Conservation (phyloP, 139 green algal species). For the Auxenochlorella protothecoides region DNA sequence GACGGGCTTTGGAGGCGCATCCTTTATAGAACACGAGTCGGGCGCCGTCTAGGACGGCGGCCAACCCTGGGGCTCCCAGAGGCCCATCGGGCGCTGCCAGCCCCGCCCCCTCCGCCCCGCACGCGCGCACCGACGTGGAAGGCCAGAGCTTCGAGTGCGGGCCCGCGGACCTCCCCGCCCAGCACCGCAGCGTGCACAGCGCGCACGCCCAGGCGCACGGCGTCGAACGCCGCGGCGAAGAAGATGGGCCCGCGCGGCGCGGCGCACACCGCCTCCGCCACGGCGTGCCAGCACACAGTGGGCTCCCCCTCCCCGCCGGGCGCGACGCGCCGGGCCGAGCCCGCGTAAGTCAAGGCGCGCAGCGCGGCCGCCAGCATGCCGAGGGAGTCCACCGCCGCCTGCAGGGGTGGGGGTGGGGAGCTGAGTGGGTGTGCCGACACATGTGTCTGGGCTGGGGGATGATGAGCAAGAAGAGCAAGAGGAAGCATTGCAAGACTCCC, state of each 20-base stretch:
- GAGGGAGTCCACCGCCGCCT: conserved; percentile 15
- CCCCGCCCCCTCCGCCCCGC: too few relatives aligned
- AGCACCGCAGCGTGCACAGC: conserved; percentile 16
- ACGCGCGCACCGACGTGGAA: conserved; percentile 9
- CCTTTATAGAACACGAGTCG: too few relatives aligned
- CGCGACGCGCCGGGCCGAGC: not conserved
- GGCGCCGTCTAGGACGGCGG: too few relatives aligned
- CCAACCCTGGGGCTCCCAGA: too few relatives aligned
- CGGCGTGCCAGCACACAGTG: conserved; percentile 1
- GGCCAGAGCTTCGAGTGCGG: conserved; percentile 20
- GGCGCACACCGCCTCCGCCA: conserved; percentile 4
- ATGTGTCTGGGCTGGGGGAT: too few relatives aligned
- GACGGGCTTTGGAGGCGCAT: too few relatives aligned
- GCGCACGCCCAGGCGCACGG: conserved; percentile 16
- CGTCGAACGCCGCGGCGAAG: conserved; percentile 32
- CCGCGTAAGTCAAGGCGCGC: conserved; percentile 17
- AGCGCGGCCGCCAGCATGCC: conserved; percentile 26
- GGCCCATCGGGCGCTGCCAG: too few relatives aligned
- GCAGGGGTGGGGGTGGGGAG: not conserved
- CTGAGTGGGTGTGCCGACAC: too few relatives aligned
- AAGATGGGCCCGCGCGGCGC: conserved; percentile 15
- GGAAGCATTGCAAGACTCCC: too few relatives aligned
- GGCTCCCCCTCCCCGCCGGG: not conserved
- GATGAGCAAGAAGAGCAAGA: too few relatives aligned
- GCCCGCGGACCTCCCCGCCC: not conserved